Base-by-base conservation (phyloP, 2,329 filamentous ascomycete species). In the Rutstroemia sydowiana region DNA sequence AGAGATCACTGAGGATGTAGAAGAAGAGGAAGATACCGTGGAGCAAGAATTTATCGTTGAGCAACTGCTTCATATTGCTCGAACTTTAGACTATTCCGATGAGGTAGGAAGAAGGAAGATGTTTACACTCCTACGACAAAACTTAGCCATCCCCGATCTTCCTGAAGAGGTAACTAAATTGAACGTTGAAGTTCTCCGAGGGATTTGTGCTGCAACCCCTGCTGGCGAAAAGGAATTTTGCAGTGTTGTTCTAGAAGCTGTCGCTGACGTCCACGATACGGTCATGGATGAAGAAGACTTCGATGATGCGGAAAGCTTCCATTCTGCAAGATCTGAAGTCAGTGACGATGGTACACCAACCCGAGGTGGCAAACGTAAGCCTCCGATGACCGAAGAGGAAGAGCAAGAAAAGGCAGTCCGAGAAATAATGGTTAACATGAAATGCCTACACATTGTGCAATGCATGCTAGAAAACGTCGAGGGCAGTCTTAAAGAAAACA, bases 401-500 rank as follows among this genome's bases (percentile, higher is more conserved):
- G 79, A 81, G 9, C 76, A 81, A 59, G 77, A 79, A 43, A 95
- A 91, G 71, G 88, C 87, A 1, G 82, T 96, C 59, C 84, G 82
- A 59, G 90, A 96, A 70, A 93, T 96, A 65, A 84, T 96, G 74
- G 87, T 97, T 68, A 97, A 97, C 73, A 91, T 96, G 81, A 97
- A 97, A 71, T 97, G 93, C 68, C 77, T 98, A 56, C 88, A 96
- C 66, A 96, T 98, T 60, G 91, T 95, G 23, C 89, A 96, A 69
- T 97, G 90, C 74, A 95, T 97, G 87, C 78, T 98, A 47, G 84
- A 95, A 65, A 95, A 97, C 64, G 88, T 98, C 9, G 79, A 87
- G 48, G 88, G 89, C 55, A 87, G 87, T 63, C 75, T 97, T 34
- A 90, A 96, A 69, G 81, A 91, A 60, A 95, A 95, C 66, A 84